Evolutionary conservation across 106 monocot genomes (phyloP), one percentile per base, ranked within the genome.

Genomic region (Platanthera zijinensis): DNA sequence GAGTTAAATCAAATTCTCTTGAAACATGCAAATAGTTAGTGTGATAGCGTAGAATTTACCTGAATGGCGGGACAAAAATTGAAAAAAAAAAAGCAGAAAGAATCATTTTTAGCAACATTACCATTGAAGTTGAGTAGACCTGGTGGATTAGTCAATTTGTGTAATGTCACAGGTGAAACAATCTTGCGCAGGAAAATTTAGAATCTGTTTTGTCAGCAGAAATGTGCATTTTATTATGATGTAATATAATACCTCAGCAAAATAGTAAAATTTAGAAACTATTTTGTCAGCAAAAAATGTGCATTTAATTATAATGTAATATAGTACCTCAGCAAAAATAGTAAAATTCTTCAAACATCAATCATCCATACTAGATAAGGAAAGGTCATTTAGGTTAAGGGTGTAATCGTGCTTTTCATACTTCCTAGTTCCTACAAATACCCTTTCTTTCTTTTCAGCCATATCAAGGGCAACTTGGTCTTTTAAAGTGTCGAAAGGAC

Each of bases 41-140:
- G 8, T 68, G 30, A 10, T 13, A 51, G 18, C 47, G 15, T 51
- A 32, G 8, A 69, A 73, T 22, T 51, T 85, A 95, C 94, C 94
- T 91, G 94, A 15, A 95, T 45, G 46, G 94, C 89, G 61, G 91
- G 90, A 62, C 85, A 87, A 78, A 91, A 86, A 77, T 73, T 82
- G 71, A 25, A 25, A 95, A 95, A 25, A 95, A 95, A 74, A 80
- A 95, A 48, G 85, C 75, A 28, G 94, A 95, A 32, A 95, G 56
- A 54, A 95, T 74, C 88, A 89, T 91, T 53, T 91, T 95, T 18
- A 95, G 76, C 47, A 95, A 76, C 94, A 95, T 89, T 22, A 91
- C 94, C 94, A 91, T 91, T 48, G 89, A 95, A n/a, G 91, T 95
- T 70, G 94, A 89, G 52, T 95, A 95, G 0, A 95, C 94, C 94